phyloP scores from a whole-genome alignment of 164 flowering plant species.

The Warburgia ugandensis region DNA sequence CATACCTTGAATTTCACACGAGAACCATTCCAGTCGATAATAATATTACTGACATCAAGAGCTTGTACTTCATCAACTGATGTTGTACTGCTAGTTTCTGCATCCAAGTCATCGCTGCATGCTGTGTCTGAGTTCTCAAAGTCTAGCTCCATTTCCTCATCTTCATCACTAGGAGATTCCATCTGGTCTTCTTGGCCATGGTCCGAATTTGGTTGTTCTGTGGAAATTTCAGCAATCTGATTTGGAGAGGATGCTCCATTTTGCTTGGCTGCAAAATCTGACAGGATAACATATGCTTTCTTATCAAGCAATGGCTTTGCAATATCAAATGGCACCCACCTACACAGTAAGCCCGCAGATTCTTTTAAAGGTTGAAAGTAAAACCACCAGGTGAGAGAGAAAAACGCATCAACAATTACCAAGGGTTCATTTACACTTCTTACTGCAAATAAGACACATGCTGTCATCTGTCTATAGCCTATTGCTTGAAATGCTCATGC shows the following conservation, averaged over 20 bases:
- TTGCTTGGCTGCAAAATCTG: conserved; percentile 41
- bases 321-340: conserved; percentile 76
- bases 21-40: conserved; percentile 40
- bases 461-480: too few species aligned
- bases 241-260: conserved; percentile 29
- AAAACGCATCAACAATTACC: too few species aligned
- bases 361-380: neutral
- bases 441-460: neutral
- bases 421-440: too few species aligned
- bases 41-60: conserved; percentile 34
- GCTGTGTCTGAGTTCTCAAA: conserved; percentile 31
- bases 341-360: conserved; percentile 20
- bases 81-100: conserved; percentile 20
- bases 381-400: too few species aligned
- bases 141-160: conserved; percentile 47
- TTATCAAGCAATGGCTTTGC: conserved; percentile 69
- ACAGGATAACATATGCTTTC: conserved; percentile 52
- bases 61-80: conserved; percentile 24
- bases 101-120: conserved; percentile 40
- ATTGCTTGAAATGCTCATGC: too few species aligned
- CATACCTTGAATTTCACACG: conserved; percentile 61
- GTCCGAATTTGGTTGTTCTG: conserved; percentile 28
- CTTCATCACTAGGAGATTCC: conserved; percentile 36
- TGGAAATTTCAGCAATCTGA: conserved; percentile 15
- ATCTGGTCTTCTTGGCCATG: conserved; percentile 26